phyloP scores from a whole-genome alignment of 129 eudicot species.

The Centaurea solstitialis region DNA sequence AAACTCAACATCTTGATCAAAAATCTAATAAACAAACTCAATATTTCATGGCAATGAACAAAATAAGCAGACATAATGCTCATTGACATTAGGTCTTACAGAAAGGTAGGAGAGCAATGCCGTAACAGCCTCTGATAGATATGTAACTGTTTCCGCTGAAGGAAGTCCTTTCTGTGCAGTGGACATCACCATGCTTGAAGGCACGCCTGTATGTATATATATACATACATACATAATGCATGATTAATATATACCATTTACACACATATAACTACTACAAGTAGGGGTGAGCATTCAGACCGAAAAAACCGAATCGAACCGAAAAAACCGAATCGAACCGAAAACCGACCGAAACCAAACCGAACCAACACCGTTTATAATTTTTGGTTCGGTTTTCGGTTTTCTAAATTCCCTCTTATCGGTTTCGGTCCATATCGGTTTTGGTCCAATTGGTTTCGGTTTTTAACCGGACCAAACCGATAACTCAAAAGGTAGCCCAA shows the following conservation, averaged over 20 bases:
- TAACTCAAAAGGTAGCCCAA: too few relatives aligned
- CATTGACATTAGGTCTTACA: constrained; percentile 42
- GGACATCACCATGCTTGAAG: constrained; percentile 39
- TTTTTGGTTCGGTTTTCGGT: too few relatives aligned
- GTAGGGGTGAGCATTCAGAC: too few relatives aligned
- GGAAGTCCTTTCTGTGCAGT: constrained; percentile 41
- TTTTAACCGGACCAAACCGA: too few relatives aligned
- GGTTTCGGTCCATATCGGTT: too few relatives aligned
- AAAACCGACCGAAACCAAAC: too few relatives aligned
- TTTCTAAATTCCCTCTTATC: too few relatives aligned
- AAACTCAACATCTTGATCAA: background rate
- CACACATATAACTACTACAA: background rate
- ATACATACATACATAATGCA: background rate
- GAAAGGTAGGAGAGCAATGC: constrained; percentile 53
- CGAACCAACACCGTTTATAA: too few relatives aligned
- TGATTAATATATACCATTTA: background rate
- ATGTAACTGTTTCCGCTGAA: constrained; percentile 43
- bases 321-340: too few relatives aligned
- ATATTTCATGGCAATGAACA: background rate
- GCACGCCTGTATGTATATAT: constrained; percentile 35
- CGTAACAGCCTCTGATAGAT: constrained; percentile 36
- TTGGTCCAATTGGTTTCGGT: too few relatives aligned
- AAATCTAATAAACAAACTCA: background rate
- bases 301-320: too few relatives aligned
- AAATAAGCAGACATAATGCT: background rate